Percentiles rank a stretch among this genome's conserved stretches.
Evolutionary conservation across 192 early-diverging fungal species (phyloP).

Genomic region (Dissophora globulifera): DNA sequence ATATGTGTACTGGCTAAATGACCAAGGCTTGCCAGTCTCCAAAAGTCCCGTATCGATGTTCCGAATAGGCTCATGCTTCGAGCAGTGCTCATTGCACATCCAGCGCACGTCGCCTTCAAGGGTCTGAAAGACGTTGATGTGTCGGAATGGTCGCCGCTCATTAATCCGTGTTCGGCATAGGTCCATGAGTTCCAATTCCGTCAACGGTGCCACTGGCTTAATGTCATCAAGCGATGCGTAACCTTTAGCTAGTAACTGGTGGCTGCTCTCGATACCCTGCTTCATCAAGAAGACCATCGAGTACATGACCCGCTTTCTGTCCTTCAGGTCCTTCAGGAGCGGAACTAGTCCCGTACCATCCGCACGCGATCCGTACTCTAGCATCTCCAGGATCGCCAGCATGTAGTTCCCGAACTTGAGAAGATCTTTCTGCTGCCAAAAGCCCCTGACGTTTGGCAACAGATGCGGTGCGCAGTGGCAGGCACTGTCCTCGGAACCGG

Average conservation of each 20-base stretch:
- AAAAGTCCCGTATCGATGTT: no score
- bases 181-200: constrained; percentile 9
- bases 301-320: constrained; percentile 18
- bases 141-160: background rate
- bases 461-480: constrained; percentile 10
- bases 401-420: constrained; percentile 10
- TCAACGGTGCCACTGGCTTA: constrained; percentile 11
- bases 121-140: constrained; percentile 3
- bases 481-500: background rate
- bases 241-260: constrained; percentile 19
- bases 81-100: constrained; percentile 10
- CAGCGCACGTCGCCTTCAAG: constrained; percentile 26
- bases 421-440: constrained; percentile 6
- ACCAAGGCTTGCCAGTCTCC: no score
- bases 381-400: constrained; percentile 45
- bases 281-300: constrained; percentile 31
- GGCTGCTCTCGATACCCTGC: constrained; percentile 17
- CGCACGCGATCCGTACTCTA: constrained; percentile 20
- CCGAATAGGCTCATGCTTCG: background rate
- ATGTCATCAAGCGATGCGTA: constrained; percentile 20
- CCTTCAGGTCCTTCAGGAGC: background rate
- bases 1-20: no score
- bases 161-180: constrained; percentile 5
- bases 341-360: constrained; percentile 8
- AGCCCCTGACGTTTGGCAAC: background rate